These are phyloP conservation scores for Amanita polypyramis DNA, from an alignment of 768 basidiomycete species.

Conservation along the genomic window DNA sequence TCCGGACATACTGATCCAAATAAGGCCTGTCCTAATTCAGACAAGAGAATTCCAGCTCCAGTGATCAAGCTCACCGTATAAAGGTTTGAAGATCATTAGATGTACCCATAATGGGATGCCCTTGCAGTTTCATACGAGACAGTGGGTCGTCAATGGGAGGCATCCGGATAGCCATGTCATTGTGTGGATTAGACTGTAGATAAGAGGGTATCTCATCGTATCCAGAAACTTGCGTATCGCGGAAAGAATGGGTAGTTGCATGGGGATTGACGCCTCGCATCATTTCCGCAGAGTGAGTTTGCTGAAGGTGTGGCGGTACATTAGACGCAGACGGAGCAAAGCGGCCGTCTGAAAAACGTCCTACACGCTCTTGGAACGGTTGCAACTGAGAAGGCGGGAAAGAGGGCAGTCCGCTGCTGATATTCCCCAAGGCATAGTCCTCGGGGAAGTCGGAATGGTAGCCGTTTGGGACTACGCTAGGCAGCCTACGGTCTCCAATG, in stretches of 20 bases:
- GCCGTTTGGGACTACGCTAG: conserved; percentile 29
- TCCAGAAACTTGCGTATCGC: conserved; percentile 37
- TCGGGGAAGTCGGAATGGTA: conserved; percentile 56
- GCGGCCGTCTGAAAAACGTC: conserved; percentile 45
- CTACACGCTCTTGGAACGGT: conserved; percentile 48
- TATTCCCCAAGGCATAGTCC: conserved; percentile 44
- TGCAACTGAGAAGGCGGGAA: conserved; percentile 42
- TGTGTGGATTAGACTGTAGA: conserved; percentile 37
- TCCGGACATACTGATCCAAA: conserved; percentile 76
- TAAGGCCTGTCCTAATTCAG: conserved; percentile 43
- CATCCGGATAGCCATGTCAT: conserved; percentile 53
- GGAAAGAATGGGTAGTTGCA: conserved; percentile 48
- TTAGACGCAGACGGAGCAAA: conserved; percentile 36
- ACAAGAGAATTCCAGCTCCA: conserved; percentile 12
- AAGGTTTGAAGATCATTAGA: conserved; percentile 73
- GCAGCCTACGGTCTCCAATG: conserved; percentile 48
- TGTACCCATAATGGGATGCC: conserved; percentile 43
- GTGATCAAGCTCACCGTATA: conserved; percentile 45
- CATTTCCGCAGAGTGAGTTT: conserved; percentile 39
- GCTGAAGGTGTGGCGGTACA: conserved; percentile 41
- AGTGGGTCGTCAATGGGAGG: conserved; percentile 52
- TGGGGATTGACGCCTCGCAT: conserved; percentile 64
- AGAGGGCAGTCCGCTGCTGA: conserved; percentile 34
- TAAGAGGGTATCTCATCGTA: conserved; percentile 56
- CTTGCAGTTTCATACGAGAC: conserved; percentile 54